Evolutionary conservation across 495 filamentous ascomycete species (phyloP), one percentile per base, ranked within the genome.

Genomic region (Aspergillus nidulans): DNA sequence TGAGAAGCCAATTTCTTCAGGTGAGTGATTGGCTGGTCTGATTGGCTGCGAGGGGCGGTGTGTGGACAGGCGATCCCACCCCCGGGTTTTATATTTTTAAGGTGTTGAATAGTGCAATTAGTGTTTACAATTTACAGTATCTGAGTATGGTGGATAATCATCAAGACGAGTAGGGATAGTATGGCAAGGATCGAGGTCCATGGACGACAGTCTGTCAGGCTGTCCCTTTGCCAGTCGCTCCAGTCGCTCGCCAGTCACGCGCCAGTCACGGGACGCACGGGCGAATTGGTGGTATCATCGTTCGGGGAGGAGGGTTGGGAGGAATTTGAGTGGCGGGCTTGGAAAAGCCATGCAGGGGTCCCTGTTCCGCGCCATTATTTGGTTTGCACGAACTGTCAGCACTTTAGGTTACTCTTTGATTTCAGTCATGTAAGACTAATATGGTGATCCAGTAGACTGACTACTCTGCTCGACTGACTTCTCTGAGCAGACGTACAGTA

Each of bases 11-110:
- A 41, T 41, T 41, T 40, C 18, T 40, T 40, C 38, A 40, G n/a
- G 9, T 40, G 38, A 6, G 38, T n/a, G 38, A 4, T 41, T 41
- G 38, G 42, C 4, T 13, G n/a, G n/a, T n/a, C 6, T 49, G 45
- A 58, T 58, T 58, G 56, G 56, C 3, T 36, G 1, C 19, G 1
- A 4, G 16, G 19, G 56, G 56, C 50, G 56, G 56, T 54, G 56
- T 39, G 18, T 39, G 53, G 43, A 12, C 10, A 3, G 4, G 3
- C 20, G 45, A 48, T 42, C 38, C 30, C 44, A 41, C 53, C 44
- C 51, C 50, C 56, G 26, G 56, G 32, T 52, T 52, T 41, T 21
- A 28, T 5, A 41, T 58, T 45, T 51, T 44, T 26, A 47, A 48
- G 30, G 30, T 34, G 15, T 34, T 34, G 8, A 34, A 34, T 34